phyloP scores from a whole-genome alignment of 441 rosid species.

The Iberis amara region DNA sequence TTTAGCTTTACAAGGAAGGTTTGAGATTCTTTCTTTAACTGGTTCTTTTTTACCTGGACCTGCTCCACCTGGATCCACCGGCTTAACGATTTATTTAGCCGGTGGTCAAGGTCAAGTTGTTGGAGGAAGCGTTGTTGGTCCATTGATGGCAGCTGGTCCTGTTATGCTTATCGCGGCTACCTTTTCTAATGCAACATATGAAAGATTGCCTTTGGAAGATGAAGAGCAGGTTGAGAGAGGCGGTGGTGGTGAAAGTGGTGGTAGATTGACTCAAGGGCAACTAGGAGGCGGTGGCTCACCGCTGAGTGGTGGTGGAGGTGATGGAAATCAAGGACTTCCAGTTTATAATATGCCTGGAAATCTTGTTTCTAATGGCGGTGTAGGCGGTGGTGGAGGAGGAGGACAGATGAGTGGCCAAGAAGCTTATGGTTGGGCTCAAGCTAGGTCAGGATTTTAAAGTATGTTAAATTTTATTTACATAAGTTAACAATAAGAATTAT shows the following conservation, averaged over 20 bases:
- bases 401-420: constrained; percentile 47
- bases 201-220: constrained; percentile 58
- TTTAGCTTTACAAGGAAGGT: constrained; percentile 63
- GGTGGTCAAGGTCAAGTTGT: constrained; percentile 61
- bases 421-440: constrained; percentile 50
- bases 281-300: constrained; percentile 35
- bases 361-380: constrained; percentile 40
- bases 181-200: constrained; percentile 54
- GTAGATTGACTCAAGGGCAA: constrained; percentile 29
- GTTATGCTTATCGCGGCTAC: constrained; percentile 55
- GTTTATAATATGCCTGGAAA: constrained; percentile 51
- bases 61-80: constrained; percentile 56
- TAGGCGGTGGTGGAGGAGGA: background rate
- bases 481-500: too few species aligned
- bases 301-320: constrained; percentile 36
- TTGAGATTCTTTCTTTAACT: constrained; percentile 60
- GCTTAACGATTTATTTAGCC: constrained; percentile 50
- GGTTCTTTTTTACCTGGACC: constrained; percentile 64
- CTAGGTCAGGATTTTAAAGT: constrained; percentile 49
- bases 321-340: constrained; percentile 36
- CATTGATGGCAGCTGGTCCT: constrained; percentile 48
- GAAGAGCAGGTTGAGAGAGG: constrained; percentile 43
- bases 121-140: constrained; percentile 53
- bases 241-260: constrained; percentile 34
- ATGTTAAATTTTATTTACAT: too few species aligned